Conservation (phyloP, 768 basidiomycete species). For the Cytidiella melzeri region DNA sequence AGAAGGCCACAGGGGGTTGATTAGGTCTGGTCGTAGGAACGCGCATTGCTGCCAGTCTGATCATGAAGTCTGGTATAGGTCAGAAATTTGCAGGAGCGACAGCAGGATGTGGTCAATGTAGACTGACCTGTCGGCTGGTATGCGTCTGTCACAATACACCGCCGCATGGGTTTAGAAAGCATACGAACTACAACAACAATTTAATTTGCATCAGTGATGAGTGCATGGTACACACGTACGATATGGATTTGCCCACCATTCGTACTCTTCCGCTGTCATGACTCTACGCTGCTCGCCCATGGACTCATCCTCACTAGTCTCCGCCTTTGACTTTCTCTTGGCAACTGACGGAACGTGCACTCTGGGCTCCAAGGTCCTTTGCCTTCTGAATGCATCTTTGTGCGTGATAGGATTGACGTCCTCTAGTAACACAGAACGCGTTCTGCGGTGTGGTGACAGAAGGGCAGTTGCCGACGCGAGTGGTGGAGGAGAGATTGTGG, state of each 20-base stretch:
- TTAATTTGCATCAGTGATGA: not conserved
- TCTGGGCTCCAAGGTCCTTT: constrained; percentile 54
- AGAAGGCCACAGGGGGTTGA: constrained; percentile 21
- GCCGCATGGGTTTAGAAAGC: constrained; percentile 58
- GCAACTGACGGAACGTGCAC: constrained; percentile 27
- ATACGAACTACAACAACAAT: constrained; percentile 50
- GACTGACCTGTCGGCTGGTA: constrained; percentile 52
- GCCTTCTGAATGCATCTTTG: constrained; percentile 41
- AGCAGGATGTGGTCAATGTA: not conserved
- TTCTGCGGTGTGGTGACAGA: constrained; percentile 36
- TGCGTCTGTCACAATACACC: constrained; percentile 43
- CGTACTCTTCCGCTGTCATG: constrained; percentile 58
- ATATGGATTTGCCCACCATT: constrained; percentile 74
- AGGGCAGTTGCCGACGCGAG: not conserved
- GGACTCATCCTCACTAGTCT: constrained; percentile 3
- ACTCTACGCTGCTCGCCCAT: constrained; percentile 15
- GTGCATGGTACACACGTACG: constrained; percentile 34
- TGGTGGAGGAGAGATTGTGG: constrained; percentile 3
- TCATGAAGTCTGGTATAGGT: constrained; percentile 48
- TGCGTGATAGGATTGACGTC: constrained; percentile 48
- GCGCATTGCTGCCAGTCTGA: constrained; percentile 51
- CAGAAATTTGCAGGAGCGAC: not conserved
- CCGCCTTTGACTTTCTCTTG: constrained; percentile 1
- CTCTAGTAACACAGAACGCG: constrained; percentile 58
- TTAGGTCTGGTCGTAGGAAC: constrained; percentile 23